Percentiles rank a stretch among this genome's conserved stretches.
phyloP scores from a whole-genome alignment of 2,329 filamentous ascomycete species.

The Sarocladiaceae sp. region DNA sequence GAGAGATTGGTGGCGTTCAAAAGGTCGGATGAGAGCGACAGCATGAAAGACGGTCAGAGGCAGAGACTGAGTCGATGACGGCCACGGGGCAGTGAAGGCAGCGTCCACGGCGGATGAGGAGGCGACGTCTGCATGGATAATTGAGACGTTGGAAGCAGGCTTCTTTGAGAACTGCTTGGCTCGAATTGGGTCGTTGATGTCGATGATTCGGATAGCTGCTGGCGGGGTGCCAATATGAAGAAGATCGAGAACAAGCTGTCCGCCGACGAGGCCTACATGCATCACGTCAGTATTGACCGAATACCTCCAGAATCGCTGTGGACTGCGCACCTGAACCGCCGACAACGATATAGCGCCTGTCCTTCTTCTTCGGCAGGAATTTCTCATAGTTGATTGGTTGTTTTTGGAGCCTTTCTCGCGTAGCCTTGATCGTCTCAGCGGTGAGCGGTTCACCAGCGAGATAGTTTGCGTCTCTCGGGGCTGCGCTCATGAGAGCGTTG shows the following conservation, averaged over 20 bases:
- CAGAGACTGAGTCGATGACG: constrained; percentile 27
- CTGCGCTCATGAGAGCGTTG: not conserved
- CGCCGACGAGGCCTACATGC: constrained; percentile 42
- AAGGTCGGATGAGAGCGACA: constrained; percentile 46
- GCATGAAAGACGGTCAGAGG: constrained; percentile 54
- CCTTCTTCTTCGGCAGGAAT: not conserved
- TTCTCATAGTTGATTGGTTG: not conserved
- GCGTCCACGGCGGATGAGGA: constrained; percentile 33
- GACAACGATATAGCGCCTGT: constrained; percentile 8
- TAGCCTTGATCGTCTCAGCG: not conserved
- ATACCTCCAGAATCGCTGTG: not conserved
- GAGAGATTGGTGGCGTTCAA: constrained; percentile 37
- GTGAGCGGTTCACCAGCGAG: not conserved
- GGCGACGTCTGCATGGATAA: constrained; percentile 43
- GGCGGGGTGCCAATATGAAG: constrained; percentile 45
- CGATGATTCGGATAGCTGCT: constrained; percentile 45
- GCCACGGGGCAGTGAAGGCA: constrained; percentile 44
- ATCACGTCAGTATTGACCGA: not conserved
- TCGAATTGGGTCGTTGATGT: constrained; percentile 38
- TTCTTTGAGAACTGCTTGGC: constrained; percentile 31
- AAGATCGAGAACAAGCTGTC: constrained; percentile 47
- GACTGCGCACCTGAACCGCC: constrained; percentile 7
- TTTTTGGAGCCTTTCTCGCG: not conserved
- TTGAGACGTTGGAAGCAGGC: constrained; percentile 29
- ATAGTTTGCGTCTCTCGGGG: not conserved